Evolutionary conservation across 2,329 filamentous ascomycete species (phyloP), one percentile per base, ranked within the genome.

Genomic region (Colletotrichum sp.): DNA sequence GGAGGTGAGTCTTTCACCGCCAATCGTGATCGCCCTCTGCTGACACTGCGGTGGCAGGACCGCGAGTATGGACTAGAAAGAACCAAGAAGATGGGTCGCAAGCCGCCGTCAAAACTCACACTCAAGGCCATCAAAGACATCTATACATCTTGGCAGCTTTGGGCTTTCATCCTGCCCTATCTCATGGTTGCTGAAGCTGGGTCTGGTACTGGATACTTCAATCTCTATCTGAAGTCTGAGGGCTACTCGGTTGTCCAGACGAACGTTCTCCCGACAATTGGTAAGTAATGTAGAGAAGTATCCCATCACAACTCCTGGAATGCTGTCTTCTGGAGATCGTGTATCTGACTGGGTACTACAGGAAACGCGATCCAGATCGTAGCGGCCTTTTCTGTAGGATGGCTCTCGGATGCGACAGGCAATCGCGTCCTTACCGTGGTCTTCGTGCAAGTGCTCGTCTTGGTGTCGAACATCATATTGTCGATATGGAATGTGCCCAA

Each of bases 241-340:
- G 80, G 83, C n/a, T 87, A 87, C 72, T 86, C 88, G 52, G 73
- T 79, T 0, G 89, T 87, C 86, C 91, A 92, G 76, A 85, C 87
- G 26, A 86, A 52, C 89, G 89, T 1, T 80, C 90, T 83, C 89
- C 18, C 28, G 81, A 74, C 72, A n/a, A 60, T 68, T 3, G 71
- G 65, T 8, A 65, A 67, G 39, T 12, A n/a, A 2, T 48, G 21
- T 48, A 21, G 5, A 21, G 10, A 4, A 39, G 6, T 3, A 6
- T n/a, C 26, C 0, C 21, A 10, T 13, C 7, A 1, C 16, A 14
- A 2, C 9, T 1, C 34, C 7, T 36, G 34, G 34, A 36, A 0
- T 16, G 34, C 8, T 8, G 34, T 2, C 1, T 16, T 16, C 34
- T 36, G 34, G 0, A 1, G 0, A 36, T 36, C 6, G 0, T 36